These are phyloP conservation scores for Rhizopogon sp. DNA, from an alignment of 768 basidiomycete species.

Conservation along the genomic window DNA sequence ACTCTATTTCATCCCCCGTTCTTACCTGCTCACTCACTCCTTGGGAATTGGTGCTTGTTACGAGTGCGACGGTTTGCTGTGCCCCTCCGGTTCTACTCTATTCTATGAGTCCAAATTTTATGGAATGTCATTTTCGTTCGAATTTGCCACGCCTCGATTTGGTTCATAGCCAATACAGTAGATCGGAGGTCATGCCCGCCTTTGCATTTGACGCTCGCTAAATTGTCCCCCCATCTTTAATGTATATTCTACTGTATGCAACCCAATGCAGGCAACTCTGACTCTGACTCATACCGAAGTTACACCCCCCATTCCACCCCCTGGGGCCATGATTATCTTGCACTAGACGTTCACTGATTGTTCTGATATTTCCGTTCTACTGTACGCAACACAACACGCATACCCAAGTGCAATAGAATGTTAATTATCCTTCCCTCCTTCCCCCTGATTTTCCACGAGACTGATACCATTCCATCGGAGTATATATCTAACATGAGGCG, in stretches of 20 bases:
- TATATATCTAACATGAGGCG: background rate
- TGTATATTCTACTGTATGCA: background rate
- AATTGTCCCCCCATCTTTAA: background rate
- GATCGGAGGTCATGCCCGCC: slow-evolving; percentile 33
- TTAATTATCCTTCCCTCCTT: background rate
- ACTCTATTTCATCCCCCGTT: background rate
- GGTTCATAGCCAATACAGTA: slow-evolving; percentile 62
- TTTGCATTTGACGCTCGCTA: slow-evolving; percentile 5
- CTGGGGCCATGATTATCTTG: background rate
- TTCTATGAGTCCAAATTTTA: slow-evolving; percentile 36
- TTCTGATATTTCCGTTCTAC: background rate
- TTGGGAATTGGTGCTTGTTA: slow-evolving; percentile 8
- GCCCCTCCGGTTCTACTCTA: slow-evolving; percentile 27
- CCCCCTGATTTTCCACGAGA: background rate
- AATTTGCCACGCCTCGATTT: slow-evolving; percentile 30
- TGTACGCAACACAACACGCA: background rate
- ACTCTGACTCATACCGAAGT: background rate
- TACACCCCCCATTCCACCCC: too few relatives aligned
- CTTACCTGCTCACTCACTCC: slow-evolving; percentile 3
- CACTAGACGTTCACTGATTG: slow-evolving; percentile 3
- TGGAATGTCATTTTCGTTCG: slow-evolving; percentile 27
- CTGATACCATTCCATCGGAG: background rate
- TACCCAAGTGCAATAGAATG: background rate
- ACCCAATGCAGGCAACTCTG: background rate
- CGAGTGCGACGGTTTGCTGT: slow-evolving; percentile 17